Evolutionary conservation across 2,329 filamentous ascomycete genomes (phyloP).

Genomic region (Simplicillium aogashimaense): DNA sequence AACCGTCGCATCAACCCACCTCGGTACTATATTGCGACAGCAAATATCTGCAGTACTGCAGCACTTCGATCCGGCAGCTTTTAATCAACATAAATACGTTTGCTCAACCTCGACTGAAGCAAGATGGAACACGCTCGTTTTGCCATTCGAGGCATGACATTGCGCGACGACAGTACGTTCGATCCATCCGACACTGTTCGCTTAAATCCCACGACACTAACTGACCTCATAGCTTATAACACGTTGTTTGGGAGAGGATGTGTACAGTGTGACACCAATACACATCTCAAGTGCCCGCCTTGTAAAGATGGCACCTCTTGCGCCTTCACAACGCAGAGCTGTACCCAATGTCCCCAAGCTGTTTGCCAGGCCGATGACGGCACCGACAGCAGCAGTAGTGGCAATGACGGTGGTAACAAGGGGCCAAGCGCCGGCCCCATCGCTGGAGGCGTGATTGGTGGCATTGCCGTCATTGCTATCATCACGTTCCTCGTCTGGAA

Average conservation of each 20-base stretch:
- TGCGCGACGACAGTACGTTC: neutral
- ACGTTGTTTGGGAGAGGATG: conserved; percentile 32
- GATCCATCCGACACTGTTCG: neutral
- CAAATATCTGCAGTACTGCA: too few relatives aligned
- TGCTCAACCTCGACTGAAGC: too few relatives aligned
- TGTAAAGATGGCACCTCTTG: conserved; percentile 33
- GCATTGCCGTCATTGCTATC: conserved; percentile 63
- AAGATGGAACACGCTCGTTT: too few relatives aligned
- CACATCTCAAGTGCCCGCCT: conserved; percentile 32
- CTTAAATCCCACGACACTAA: neutral
- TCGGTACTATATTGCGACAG: too few relatives aligned
- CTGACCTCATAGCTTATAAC: conserved; percentile 4
- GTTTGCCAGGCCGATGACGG: conserved; percentile 29
- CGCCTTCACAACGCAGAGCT: conserved; percentile 32
- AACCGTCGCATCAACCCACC: too few relatives aligned
- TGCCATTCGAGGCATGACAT: too few relatives aligned
- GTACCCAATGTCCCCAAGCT: conserved; percentile 35
- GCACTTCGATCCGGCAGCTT: too few relatives aligned
- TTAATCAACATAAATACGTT: too few relatives aligned
- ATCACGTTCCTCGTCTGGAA: conserved; percentile 76
- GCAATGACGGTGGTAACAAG: conserved; percentile 15
- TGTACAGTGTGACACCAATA: conserved; percentile 31
- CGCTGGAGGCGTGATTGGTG: conserved; percentile 83
- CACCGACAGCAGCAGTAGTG: conserved; percentile 9
- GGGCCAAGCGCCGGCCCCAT: conserved; percentile 73